A percentile compares a stretch with the other conserved stretches of the same genome.
Evolutionary conservation across 1,284 basidiomycete species (phyloP).

Genomic region (Pyrrhoderma noxium): DNA sequence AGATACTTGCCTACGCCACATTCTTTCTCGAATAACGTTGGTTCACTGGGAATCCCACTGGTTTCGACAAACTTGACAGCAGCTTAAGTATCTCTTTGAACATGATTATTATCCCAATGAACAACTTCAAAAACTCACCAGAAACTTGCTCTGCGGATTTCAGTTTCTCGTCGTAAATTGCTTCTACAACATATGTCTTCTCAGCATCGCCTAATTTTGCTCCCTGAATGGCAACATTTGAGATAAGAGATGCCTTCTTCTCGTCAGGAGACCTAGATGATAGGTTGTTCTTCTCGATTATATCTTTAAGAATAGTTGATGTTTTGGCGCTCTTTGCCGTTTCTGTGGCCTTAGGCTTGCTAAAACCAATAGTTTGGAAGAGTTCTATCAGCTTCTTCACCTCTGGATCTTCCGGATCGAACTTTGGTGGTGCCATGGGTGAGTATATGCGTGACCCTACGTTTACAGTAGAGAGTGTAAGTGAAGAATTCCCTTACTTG

Average conservation of each 20-base stretch:
- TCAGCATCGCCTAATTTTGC: conserved; percentile 53
- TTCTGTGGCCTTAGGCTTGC: conserved; percentile 75
- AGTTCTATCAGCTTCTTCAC: conserved; percentile 47
- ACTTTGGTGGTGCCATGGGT: conserved; percentile 38
- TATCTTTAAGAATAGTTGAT: conserved; percentile 60
- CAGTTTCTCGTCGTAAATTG: conserved; percentile 66
- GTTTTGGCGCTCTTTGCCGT: conserved; percentile 76
- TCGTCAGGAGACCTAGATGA: conserved; percentile 55
- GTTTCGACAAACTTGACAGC: conserved; percentile 73
- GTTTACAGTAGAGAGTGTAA: no score
- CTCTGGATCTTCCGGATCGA: conserved; percentile 39
- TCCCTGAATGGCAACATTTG: conserved; percentile 61
- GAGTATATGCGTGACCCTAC: conserved; percentile 4
- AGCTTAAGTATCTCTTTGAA: conserved; percentile 38
- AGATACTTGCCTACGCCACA: conserved; percentile 80
- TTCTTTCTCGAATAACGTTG: conserved; percentile 68
- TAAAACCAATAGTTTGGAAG: conserved; percentile 78
- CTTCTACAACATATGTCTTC: conserved; percentile 60
- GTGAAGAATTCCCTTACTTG: no score
- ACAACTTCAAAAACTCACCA: conserved; percentile 42
- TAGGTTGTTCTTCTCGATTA: conserved; percentile 59
- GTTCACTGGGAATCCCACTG: conserved; percentile 56
- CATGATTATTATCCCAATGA: background rate
- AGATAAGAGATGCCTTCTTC: conserved; percentile 72
- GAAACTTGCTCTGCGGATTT: conserved; percentile 83